A percentile compares a stretch with the other conserved stretches of the same genome.
These are phyloP conservation scores for Fistulifera pelliculosa DNA, from an alignment of 108 stramenopile species.

Conservation along the genomic window DNA sequence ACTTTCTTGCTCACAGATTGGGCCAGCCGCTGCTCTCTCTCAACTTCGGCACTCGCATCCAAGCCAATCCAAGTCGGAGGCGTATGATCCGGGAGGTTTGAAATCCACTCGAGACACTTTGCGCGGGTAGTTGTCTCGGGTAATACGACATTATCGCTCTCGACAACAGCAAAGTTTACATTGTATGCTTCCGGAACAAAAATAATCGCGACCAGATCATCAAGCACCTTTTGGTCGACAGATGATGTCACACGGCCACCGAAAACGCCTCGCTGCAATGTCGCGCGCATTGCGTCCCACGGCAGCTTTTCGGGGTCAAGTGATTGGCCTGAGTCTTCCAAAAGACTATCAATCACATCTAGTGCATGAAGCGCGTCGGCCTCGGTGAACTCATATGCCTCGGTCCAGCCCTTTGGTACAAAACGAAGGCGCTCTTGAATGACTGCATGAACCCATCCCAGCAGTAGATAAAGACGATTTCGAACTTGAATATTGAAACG, in stretches of 20 bases:
- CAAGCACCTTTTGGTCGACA: conserved; percentile 57
- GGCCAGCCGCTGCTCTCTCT: conserved; percentile 47
- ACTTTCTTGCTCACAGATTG: conserved; percentile 49
- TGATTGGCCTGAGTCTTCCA: conserved; percentile 33
- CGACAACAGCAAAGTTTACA: conserved; percentile 66
- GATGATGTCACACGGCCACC: conserved; percentile 67
- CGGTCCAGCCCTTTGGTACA: conserved; percentile 90
- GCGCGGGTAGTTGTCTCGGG: conserved; percentile 68
- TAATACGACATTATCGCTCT: conserved; percentile 38
- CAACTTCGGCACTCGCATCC: conserved; percentile 53
- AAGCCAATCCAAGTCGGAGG: conserved; percentile 83
- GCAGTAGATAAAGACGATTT: conserved; percentile 80
- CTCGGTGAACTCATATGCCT: conserved; percentile 93
- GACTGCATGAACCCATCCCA: conserved; percentile 95
- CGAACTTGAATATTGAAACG: conserved; percentile 44
- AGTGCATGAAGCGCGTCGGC: conserved; percentile 90
- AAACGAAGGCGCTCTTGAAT: conserved; percentile 95
- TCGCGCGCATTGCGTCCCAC: conserved; percentile 81
- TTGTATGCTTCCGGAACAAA: conserved; percentile 60
- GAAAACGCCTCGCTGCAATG: conserved; percentile 69
- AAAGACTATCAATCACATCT: conserved; percentile 79
- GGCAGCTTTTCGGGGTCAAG: conserved; percentile 75
- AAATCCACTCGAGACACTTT: conserved; percentile 67
- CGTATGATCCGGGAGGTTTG: conserved; percentile 48
- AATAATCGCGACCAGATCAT: conserved; percentile 41